phyloP scores from a whole-genome alignment of 106 monocot species.

The Allium sativum region DNA sequence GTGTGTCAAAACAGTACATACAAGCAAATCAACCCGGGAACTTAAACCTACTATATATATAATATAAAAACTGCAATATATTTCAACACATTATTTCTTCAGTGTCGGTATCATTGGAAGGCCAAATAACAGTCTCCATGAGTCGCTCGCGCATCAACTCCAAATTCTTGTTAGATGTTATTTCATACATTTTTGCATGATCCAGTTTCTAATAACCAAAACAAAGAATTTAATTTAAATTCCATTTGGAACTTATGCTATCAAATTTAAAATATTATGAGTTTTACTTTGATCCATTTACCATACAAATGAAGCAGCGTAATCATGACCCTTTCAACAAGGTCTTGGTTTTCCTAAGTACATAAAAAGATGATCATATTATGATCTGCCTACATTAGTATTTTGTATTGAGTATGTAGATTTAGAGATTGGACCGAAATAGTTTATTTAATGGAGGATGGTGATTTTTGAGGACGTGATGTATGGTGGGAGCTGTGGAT shows the following conservation, averaged over 20 bases:
- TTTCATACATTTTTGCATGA: conserved; percentile 84
- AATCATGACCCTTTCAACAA: conserved; percentile 96
- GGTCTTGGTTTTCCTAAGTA: conserved; percentile 72
- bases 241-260: neutral
- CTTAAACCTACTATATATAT: neutral
- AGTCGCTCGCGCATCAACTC: conserved; percentile 82
- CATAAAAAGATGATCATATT: neutral
- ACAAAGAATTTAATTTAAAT: neutral
- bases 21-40: neutral
- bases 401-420: too few species aligned
- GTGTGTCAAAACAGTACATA: conserved; percentile 6
- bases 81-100: conserved; percentile 47
- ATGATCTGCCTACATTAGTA: neutral
- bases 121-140: conserved; percentile 91
- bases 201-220: conserved; percentile 60
- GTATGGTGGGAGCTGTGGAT: too few species aligned
- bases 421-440: too few species aligned
- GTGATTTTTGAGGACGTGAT: too few species aligned
- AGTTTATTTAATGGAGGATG: too few species aligned
- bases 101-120: conserved; percentile 80
- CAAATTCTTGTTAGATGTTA: conserved; percentile 75
- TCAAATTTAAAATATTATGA: neutral
- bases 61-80: too few species aligned
- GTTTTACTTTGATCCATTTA: conserved; percentile 85
- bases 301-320: conserved; percentile 86